Conservation (phyloP, 2,329 filamentous ascomycete genomes). For the Penicillium sp. region DNA sequence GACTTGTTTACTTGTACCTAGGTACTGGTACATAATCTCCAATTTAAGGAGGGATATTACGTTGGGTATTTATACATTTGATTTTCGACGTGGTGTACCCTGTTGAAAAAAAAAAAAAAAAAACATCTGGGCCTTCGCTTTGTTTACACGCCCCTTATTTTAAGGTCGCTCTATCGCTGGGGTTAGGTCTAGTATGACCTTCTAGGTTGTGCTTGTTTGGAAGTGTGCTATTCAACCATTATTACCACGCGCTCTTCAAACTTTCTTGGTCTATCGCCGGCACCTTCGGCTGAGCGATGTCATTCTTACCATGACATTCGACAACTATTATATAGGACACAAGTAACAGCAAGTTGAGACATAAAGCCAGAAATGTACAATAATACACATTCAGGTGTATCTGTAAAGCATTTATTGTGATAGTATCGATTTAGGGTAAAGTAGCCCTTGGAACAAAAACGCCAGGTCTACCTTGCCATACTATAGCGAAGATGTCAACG, state of each 20-base stretch:
- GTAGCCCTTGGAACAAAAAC: slow-evolving; percentile 22
- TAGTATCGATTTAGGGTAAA: slow-evolving; percentile 18
- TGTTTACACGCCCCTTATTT: not conserved
- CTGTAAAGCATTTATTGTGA: not conserved
- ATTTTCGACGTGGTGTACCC: not conserved
- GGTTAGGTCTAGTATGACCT: not conserved
- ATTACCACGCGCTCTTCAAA: not conserved
- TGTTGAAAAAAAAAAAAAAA: not conserved
- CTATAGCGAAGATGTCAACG: slow-evolving; percentile 11
- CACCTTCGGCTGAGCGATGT: not conserved
- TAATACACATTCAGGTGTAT: not conserved
- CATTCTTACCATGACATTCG: slow-evolving; percentile 1
- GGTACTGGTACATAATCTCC: not conserved
- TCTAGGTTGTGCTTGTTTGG: not conserved
- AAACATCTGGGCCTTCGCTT: not conserved
- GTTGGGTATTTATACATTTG: not conserved
- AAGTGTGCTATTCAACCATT: not conserved
- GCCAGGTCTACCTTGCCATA: slow-evolving; percentile 15
- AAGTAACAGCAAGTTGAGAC: not conserved
- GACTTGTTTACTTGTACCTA: not conserved
- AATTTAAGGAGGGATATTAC: no score
- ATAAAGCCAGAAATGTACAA: not conserved
- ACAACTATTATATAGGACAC: not conserved
- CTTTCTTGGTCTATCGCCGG: not conserved
- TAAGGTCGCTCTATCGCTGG: not conserved